Conservation (phyloP, 1,284 basidiomycete genomes). For the Jaminaea rosea region DNA sequence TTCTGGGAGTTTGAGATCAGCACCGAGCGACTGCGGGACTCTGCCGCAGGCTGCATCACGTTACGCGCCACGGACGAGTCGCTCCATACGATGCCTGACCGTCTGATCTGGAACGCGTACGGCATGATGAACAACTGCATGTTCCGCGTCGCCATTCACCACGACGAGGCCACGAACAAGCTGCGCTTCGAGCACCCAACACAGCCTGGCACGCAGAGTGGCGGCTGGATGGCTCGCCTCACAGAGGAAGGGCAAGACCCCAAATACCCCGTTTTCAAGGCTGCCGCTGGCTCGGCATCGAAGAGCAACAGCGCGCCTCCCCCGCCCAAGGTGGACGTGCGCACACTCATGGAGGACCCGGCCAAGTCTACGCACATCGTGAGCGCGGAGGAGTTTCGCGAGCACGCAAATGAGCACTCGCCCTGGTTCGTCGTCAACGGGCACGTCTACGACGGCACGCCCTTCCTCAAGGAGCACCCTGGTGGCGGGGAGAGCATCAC, state of each 20-base stretch:
- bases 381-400: slow-evolving; percentile 52
- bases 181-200: slow-evolving; percentile 61
- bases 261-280: slow-evolving; percentile 50
- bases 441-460: slow-evolving; percentile 55
- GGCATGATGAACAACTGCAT: slow-evolving; percentile 59
- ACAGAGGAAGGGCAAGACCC: slow-evolving; percentile 53
- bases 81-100: slow-evolving; percentile 52
- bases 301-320: neutral
- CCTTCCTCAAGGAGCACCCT: slow-evolving; percentile 58
- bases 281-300: neutral
- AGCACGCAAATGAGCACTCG: slow-evolving; percentile 50
- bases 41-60: slow-evolving; percentile 51
- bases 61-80: slow-evolving; percentile 59
- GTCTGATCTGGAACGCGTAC: slow-evolving; percentile 53
- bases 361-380: slow-evolving; percentile 50
- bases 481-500: slow-evolving; percentile 59
- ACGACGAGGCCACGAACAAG: slow-evolving; percentile 41
- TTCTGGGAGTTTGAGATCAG: slow-evolving; percentile 56
- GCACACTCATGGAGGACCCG: slow-evolving; percentile 20
- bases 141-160: slow-evolving; percentile 57
- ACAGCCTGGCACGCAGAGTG: slow-evolving; percentile 52
- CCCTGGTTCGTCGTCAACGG: slow-evolving; percentile 60
- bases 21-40: slow-evolving; percentile 47
- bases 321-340: slow-evolving; percentile 26
- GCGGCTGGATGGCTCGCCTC: slow-evolving; percentile 61